phyloP scores from a whole-genome alignment of 768 basidiomycete species.

The Suillus discolor region DNA sequence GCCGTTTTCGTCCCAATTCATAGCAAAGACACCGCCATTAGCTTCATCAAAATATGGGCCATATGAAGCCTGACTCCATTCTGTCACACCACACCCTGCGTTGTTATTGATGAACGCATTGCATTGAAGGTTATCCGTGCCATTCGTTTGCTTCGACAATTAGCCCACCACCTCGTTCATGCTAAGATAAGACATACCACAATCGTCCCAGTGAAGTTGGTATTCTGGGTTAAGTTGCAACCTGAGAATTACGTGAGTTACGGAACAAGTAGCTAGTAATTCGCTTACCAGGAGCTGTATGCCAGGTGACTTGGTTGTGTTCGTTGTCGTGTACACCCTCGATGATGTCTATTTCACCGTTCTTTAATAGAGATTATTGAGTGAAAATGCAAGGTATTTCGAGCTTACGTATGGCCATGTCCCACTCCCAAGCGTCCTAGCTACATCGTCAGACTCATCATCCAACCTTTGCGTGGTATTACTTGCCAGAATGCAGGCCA shows the following conservation, averaged over 20 bases:
- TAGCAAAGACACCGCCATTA: constrained; percentile 84
- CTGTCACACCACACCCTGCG: constrained; percentile 76
- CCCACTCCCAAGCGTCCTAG: constrained; percentile 46
- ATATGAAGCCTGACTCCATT: constrained; percentile 83
- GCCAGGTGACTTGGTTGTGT: constrained; percentile 85
- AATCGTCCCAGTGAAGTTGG: constrained; percentile 63
- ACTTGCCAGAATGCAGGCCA: constrained; percentile 84
- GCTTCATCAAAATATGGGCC: constrained; percentile 79
- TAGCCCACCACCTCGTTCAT: constrained; percentile 6
- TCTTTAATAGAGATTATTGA: constrained; percentile 39
- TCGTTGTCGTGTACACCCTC: constrained; percentile 85
- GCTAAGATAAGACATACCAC: constrained; percentile 47
- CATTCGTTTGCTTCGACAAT: constrained; percentile 44
- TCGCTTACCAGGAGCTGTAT: constrained; percentile 60
- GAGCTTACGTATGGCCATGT: constrained; percentile 64
- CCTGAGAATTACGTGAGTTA: constrained; percentile 37
- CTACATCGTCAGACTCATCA: neutral
- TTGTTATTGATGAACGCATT: constrained; percentile 55
- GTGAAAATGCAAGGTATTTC: constrained; percentile 1
- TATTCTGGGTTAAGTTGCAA: constrained; percentile 56
- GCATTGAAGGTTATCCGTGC: constrained; percentile 55
- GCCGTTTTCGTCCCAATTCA: constrained; percentile 84
- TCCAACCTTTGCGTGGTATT: constrained; percentile 3
- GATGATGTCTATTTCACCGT: constrained; percentile 81
- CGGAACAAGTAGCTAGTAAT: constrained; percentile 8